Evolutionary conservation across 2,329 filamentous ascomycete genomes (phyloP), one percentile per base, ranked within the genome.

Genomic region (Daldinia sp.): DNA sequence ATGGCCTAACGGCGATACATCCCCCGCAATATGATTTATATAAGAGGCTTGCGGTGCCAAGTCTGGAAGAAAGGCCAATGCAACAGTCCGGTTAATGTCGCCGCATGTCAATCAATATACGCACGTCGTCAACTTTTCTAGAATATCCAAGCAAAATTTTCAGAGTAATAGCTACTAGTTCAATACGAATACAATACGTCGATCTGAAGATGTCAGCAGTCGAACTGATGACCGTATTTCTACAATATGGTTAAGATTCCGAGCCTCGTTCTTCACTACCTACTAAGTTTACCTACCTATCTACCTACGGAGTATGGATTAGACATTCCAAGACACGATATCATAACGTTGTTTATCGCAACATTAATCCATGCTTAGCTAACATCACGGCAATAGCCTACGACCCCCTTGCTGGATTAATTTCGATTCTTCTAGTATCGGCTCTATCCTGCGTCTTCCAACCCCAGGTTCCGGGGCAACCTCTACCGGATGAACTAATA

Each of bases 81-180:
- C 60, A 60, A 58, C 57, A 56, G 39, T 64, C 66, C 69, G 69
- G 69, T 35, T 71, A 71, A 71, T 71, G 62, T 58, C 62, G 59
- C 60, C 30, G 18, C 63, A 65, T 44, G 41, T 67, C 37, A 59
- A 57, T 66, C 44, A 50, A 44, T n/a, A 9, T 41, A 26, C 35
- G 12, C 13, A 13, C 9, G 56, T 23, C 20, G 18, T 37, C 28
- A 35, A 37, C 26, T 33, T 18, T 64, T 71, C 63, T 65, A 64
- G 60, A 65, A 69, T 46, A 51, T 12, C 56, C 56, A 59, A 61
- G 41, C 51, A 64, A 18, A 18, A 23, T 56, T 37, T 57, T 61
- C 13, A 33, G 37, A 37, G 30, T 30, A 54, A 61, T 42, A 39
- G 57, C 26, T 15, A 12, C 9, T 58, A 42, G 23, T 41, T 62